Base-by-base conservation (phyloP, 495 filamentous ascomycete species). In the Penicillium ochrochloron region DNA sequence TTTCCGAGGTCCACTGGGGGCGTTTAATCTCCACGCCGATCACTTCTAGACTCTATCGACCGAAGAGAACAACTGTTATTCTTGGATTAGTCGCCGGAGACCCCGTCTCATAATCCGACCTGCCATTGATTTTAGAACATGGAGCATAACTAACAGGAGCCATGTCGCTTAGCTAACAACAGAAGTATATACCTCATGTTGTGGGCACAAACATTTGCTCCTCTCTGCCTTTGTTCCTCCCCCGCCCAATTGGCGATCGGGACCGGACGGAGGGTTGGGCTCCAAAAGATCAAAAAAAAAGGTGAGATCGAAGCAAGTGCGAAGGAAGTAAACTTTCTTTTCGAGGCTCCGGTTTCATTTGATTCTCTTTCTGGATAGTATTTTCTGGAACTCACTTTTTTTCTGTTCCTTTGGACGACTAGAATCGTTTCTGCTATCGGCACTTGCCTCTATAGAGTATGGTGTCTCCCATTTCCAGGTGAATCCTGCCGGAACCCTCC, bases 191-290 rank as follows among this genome's bases (percentile, higher is more conserved):
- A 23, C 44, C 60, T 14, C 61, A 62, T 57, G 57, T 67, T 63
- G 62, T 60, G 61, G 50, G 51, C 52, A 63, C 57, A 65, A 63
- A 62, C 58, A 57, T 27, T 39, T 51, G 46, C 46, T n/a, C 3
- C 23, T 52, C 46, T n/a, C 23, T 52, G 48, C 19, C 19, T 23
- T 21, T 12, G 19, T 6, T 48, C 27, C 6, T 2, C 23, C 25
- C 25, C 27, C 48, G 23, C 23, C 14, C 48, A 29, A 52, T 52
- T 27, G 33, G 5, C 12, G 39, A 35, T 34, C 62, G 62, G 46
- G 62, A 44, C 42, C 48, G 15, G 55, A 64, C 62, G 62, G 62
- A 56, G 35, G 15, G 27, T 60, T 56, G 31, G 31, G 53, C 29
- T 21, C 53, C 31, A 14, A 21, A 21, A 37, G 17, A 5, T 3